Conservation (phyloP, 192 early-diverging fungal species). For the Coemansia sp. region DNA sequence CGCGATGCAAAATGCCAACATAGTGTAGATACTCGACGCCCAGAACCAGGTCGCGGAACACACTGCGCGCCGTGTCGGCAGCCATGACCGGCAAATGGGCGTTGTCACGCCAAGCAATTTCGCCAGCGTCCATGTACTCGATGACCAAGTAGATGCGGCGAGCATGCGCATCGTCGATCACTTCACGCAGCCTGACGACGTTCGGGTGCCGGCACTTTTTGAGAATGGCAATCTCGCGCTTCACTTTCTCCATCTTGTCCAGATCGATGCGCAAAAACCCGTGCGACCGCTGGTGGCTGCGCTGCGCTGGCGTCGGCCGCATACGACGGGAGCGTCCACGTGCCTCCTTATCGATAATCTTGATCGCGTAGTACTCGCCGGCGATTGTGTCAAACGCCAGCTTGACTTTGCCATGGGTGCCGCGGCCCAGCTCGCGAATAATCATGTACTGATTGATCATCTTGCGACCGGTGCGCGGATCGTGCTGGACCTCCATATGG, state of each 20-base stretch:
- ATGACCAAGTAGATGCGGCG: conserved; percentile 93
- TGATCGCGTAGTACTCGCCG: conserved; percentile 64
- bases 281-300: conserved; percentile 25
- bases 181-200: conserved; percentile 84
- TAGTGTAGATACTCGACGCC: conserved; percentile 94
- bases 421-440: conserved; percentile 84
- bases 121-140: conserved; percentile 91
- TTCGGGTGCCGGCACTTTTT: conserved; percentile 94
- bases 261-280: conserved; percentile 52
- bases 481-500: conserved; percentile 79
- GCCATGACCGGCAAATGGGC: conserved; percentile 64
- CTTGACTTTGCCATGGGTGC: conserved; percentile 96
- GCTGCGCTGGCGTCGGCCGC: conserved; percentile 24
- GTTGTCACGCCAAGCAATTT: conserved; percentile 82
- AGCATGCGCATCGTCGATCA: conserved; percentile 90
- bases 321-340: conserved; percentile 38
- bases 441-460: conserved; percentile 97
- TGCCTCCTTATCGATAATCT: conserved; percentile 58
- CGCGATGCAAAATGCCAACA: conserved; percentile 94
- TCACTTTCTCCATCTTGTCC: conserved; percentile 74
- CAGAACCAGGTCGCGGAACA: conserved; percentile 87
- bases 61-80: conserved; percentile 63
- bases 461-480: conserved; percentile 85
- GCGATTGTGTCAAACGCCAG: conserved; percentile 80
- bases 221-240: conserved; percentile 92